Evolutionary conservation across 257 asterid genomes (phyloP).

Genomic region (Agastache rugosa): DNA sequence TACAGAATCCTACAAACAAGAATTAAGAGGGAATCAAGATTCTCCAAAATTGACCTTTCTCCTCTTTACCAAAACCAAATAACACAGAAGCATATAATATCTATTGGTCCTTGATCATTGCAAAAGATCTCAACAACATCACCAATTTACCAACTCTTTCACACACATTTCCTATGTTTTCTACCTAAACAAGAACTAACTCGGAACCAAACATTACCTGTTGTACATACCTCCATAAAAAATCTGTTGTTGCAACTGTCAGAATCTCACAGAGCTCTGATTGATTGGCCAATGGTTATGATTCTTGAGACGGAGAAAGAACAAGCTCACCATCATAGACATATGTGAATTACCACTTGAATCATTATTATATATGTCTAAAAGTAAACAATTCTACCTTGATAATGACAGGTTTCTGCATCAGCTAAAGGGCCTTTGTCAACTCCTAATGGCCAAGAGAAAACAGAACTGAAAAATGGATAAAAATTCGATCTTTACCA

Average conservation of each 20-base stretch:
- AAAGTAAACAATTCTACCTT: slow-evolving; percentile 39
- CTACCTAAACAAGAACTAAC: slow-evolving; percentile 55
- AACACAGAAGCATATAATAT: not conserved
- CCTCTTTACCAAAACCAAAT: slow-evolving; percentile 1
- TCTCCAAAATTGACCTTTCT: slow-evolving; percentile 3
- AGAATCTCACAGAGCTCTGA: slow-evolving; percentile 41
- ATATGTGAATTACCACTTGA: slow-evolving; percentile 42
- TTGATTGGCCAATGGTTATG: slow-evolving; percentile 34
- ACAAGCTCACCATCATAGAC: slow-evolving; percentile 44
- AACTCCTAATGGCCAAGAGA: slow-evolving; percentile 39
- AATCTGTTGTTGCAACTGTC: slow-evolving; percentile 40
- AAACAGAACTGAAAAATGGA: slow-evolving; percentile 35
- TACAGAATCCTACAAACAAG: slow-evolving; percentile 32
- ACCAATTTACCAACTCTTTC: slow-evolving; percentile 34
- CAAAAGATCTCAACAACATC: not conserved
- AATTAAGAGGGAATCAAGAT: slow-evolving; percentile 25
- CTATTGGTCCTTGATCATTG: not conserved
- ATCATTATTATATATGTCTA: slow-evolving; percentile 32
- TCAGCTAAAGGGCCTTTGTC: slow-evolving; percentile 42
- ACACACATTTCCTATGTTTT: slow-evolving; percentile 42
- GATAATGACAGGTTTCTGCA: slow-evolving; percentile 62
- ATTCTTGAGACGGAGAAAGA: slow-evolving; percentile 25
- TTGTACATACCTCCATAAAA: slow-evolving; percentile 38
- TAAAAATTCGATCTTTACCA: slow-evolving; percentile 32
- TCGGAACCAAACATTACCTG: slow-evolving; percentile 45